Conservation (phyloP, 208 protist species). For the Wallacemonas sp. region DNA sequence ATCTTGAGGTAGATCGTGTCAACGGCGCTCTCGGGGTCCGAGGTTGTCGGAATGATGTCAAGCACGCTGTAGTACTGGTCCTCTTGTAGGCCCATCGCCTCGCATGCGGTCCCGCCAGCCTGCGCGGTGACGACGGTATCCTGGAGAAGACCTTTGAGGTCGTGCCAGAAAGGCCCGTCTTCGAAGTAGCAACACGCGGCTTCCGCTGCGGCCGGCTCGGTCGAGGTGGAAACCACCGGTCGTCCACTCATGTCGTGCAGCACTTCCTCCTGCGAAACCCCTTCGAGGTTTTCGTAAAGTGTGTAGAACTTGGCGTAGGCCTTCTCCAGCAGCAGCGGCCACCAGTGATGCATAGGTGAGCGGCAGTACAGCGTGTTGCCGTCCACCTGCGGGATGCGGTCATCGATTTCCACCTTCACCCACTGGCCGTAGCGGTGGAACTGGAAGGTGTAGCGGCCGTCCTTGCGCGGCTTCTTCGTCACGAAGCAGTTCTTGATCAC, state of each 20-base stretch:
- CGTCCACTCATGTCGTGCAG: conserved; percentile 67
- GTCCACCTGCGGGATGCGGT: conserved; percentile 55
- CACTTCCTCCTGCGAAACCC: conserved; percentile 48
- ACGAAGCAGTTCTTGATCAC: conserved; percentile 58
- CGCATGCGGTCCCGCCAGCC: conserved; percentile 17
- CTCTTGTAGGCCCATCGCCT: conserved; percentile 33
- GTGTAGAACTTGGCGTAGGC: conserved; percentile 87
- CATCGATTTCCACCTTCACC: conserved; percentile 58
- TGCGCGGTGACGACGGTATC: conserved; percentile 30
- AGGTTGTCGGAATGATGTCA: conserved; percentile 27
- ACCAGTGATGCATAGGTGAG: conserved; percentile 66
- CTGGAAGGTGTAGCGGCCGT: conserved; percentile 62
- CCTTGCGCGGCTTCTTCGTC: conserved; percentile 45
- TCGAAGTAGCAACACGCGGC: conserved; percentile 35
- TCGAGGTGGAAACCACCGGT: conserved; percentile 42
- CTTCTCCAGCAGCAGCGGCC: conserved; percentile 70
- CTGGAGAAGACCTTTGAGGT: conserved; percentile 18
- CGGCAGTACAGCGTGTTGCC: conserved; percentile 57
- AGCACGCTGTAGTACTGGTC: conserved; percentile 47
- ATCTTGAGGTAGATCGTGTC: conserved; percentile 36
- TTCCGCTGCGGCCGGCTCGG: conserved; percentile 28
- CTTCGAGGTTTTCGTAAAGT: conserved; percentile 57
- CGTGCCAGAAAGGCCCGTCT: conserved; percentile 40
- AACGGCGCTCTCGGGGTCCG: conserved; percentile 17
- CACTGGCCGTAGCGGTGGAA: conserved; percentile 65